phyloP scores from a whole-genome alignment of 2,329 filamentous ascomycete species.

The Hymenoscyphus infarciens region DNA sequence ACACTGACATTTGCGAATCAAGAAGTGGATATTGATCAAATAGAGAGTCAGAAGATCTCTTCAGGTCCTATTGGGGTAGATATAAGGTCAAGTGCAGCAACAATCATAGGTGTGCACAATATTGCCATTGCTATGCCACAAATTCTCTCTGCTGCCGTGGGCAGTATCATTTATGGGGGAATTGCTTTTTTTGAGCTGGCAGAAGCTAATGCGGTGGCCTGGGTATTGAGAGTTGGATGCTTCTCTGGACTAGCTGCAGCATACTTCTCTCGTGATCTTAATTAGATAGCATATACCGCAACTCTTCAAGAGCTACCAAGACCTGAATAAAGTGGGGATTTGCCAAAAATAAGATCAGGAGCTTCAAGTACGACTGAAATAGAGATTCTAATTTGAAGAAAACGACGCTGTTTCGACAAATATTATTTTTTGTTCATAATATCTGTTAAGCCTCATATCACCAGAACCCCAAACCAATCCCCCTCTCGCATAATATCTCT shows the following conservation, averaged over 20 bases:
- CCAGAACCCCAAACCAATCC: too few relatives aligned
- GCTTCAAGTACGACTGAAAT: too few relatives aligned
- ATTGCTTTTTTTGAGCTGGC: not conserved
- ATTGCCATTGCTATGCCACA: conserved; percentile 20
- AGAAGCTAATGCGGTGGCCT: conserved; percentile 7
- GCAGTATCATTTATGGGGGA: conserved; percentile 13
- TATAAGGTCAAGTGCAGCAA: not conserved
- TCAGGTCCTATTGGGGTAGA: not conserved
- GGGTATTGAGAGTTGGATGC: conserved; percentile 14
- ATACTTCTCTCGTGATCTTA: not conserved
- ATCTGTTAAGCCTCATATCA: too few relatives aligned
- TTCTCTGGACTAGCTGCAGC: conserved; percentile 4
- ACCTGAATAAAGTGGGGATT: too few relatives aligned
- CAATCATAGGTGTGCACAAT: conserved; percentile 18
- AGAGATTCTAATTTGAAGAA: too few relatives aligned
- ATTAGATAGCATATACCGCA: not conserved
- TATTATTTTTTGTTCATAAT: too few relatives aligned
- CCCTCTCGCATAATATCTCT: too few relatives aligned
- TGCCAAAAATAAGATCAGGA: too few relatives aligned
- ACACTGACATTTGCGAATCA: not conserved
- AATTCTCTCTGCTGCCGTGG: conserved; percentile 14
- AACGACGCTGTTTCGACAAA: too few relatives aligned
- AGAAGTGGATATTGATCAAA: not conserved
- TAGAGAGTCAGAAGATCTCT: conserved; percentile 13
- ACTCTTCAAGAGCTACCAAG: too few relatives aligned